phyloP scores from a whole-genome alignment of 441 rosid genomes.

The Erodium texanum region DNA sequence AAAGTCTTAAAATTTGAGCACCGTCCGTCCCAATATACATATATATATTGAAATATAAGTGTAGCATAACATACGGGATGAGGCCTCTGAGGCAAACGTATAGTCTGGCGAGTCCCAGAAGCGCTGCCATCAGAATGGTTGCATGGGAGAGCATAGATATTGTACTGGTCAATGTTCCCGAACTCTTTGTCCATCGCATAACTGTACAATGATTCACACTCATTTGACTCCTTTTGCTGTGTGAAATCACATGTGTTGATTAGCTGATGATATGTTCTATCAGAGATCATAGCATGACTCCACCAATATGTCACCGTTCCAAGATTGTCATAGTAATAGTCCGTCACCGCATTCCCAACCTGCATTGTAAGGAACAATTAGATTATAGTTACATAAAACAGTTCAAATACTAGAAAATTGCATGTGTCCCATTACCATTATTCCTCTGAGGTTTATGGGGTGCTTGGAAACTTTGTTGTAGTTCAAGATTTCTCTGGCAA shows the following conservation, averaged over 20 bases:
- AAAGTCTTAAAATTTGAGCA: background rate
- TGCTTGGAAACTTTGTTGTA: conserved; percentile 45
- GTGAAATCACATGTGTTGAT: conserved; percentile 74
- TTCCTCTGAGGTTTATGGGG: conserved; percentile 72
- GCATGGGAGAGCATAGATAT: conserved; percentile 82
- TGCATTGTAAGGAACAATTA: background rate
- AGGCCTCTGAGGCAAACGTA: conserved; percentile 69
- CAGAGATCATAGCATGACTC: conserved; percentile 99
- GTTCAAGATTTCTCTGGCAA: conserved; percentile 62
- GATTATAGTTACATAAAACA: background rate
- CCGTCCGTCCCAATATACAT: background rate
- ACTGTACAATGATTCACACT: conserved; percentile 71
- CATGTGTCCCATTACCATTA: conserved; percentile 49
- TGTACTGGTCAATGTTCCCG: conserved; percentile 92
- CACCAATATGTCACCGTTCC: conserved; percentile 98
- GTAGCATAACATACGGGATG: conserved; percentile 29
- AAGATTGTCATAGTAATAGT: conserved; percentile 77
- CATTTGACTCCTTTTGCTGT: conserved; percentile 65
- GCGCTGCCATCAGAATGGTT: conserved; percentile 62
- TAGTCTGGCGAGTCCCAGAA: conserved; percentile 26
- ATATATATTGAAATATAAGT: too few relatives aligned
- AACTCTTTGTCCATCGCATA: conserved; percentile 95
- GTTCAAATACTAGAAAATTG: background rate
- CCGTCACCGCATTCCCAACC: conserved; percentile 99
- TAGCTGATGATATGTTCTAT: conserved; percentile 66